These are phyloP conservation scores for Sporopachydermia quercuum DNA, from an alignment of 805 yeast species.

Conservation along the genomic window DNA sequence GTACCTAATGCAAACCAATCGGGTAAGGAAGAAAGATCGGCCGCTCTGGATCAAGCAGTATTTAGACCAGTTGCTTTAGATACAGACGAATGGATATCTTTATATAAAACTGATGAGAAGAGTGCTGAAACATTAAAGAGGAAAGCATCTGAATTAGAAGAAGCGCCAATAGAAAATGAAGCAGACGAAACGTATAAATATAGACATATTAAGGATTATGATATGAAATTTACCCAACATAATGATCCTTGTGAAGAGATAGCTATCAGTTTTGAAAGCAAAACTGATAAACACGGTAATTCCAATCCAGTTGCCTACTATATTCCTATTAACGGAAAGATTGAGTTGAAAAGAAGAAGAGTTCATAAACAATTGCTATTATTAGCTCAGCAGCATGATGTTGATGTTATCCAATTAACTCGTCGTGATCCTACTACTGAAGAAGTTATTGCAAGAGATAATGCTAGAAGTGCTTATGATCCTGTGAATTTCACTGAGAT, in stretches of 20 bases:
- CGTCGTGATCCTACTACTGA: constrained; percentile 60
- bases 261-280: constrained; percentile 38
- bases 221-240: constrained; percentile 41
- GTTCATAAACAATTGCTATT: constrained; percentile 26
- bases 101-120: constrained; percentile 34
- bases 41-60: constrained; percentile 27
- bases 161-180: constrained; percentile 22
- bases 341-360: constrained; percentile 77
- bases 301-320: constrained; percentile 49
- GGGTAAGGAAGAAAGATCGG: constrained; percentile 19
- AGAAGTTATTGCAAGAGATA: constrained; percentile 57
- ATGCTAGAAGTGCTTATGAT: constrained; percentile 51
- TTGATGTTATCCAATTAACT: constrained; percentile 45
- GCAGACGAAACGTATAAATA: constrained; percentile 33
- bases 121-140: constrained; percentile 25
- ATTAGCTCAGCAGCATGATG: constrained; percentile 36
- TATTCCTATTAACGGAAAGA: constrained; percentile 62
- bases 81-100: constrained; percentile 64
- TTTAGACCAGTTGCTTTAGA: constrained; percentile 61
- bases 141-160: constrained; percentile 30
- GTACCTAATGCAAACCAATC: constrained; percentile 36
- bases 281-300: constrained; percentile 12
- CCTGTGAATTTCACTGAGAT: constrained; percentile 65
- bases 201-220: constrained; percentile 64
- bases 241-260: constrained; percentile 43